Evolutionary conservation across 1,284 basidiomycete genomes (phyloP).

Genomic region (Ceratobasidium sp.): DNA sequence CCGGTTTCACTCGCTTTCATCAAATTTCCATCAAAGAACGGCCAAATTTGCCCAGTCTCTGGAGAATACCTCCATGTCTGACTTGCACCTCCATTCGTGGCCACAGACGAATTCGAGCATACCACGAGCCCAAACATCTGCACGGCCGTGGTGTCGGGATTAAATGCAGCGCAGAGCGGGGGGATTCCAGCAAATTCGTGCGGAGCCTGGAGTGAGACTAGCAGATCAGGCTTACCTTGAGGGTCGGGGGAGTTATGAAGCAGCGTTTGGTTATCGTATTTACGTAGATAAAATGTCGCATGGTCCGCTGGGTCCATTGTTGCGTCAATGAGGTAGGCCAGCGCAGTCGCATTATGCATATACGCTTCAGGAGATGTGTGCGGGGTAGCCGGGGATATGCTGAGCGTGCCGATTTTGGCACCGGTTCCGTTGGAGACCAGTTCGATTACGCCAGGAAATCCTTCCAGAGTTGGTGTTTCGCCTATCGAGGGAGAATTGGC

Average conservation of each 20-base stretch:
- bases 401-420: conserved; percentile 4
- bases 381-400: not conserved
- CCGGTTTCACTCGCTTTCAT: no score
- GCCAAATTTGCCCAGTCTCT: not conserved
- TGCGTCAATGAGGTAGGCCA: conserved; percentile 5
- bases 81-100: not conserved
- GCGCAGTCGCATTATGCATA: not conserved
- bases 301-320: conserved; percentile 8
- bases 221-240: not conserved
- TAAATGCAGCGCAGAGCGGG: conserved; percentile 19
- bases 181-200: no score
- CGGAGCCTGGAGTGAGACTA: conserved; percentile 17
- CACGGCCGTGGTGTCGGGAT: not conserved
- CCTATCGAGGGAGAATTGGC: no score
- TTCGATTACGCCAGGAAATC: conserved; percentile 3
- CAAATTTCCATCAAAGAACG: conserved; percentile 32
- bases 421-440: not conserved
- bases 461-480: not conserved
- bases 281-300: conserved; percentile 11
- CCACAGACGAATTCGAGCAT: not conserved
- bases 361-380: not conserved
- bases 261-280: not conserved
- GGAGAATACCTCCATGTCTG: conserved; percentile 22
- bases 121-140: conserved; percentile 12
- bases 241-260: not conserved